Base-by-base conservation (phyloP, 768 basidiomycete species). In the Lenzites betulinus region DNA sequence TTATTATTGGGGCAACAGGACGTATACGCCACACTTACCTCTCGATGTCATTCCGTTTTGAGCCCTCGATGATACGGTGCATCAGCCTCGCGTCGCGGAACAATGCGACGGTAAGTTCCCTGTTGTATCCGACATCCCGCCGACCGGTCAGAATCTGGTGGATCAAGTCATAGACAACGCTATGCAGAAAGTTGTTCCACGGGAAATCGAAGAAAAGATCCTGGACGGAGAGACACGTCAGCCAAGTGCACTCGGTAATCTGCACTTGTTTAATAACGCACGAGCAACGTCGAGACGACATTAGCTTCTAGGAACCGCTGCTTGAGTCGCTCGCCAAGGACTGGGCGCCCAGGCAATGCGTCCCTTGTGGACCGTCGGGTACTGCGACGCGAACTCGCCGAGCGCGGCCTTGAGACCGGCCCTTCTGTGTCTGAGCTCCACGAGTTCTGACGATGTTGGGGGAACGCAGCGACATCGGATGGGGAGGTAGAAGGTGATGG, bases 121-220 rank as follows among this genome's bases (percentile, higher is more conserved):
- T 85, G 68, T 97, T 97, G 52, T 85, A 80, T 3, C 92, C 88
- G n/a, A 79, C 79, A 46, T 94, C 91, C 22, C 95, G 82, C 25
- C 87, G 84, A 15, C 94, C 95, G 1, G 92, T 95, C 56, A 99
- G 81, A 46, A 98, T 88, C 73, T 98, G 97, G 70, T 98, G 97
- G 1, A 98, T 80, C 59, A 97, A 78, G 71, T 99, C 97, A 70
- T 98, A 98, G 18, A 97, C 93, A 30, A 95, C 89, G 68, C 92
- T 94, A 71, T 99, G 97, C 30, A 98, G 76, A 73, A 98, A 98
- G 71, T 98, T 98, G 75, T 99, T 98, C 89, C 92, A 93, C 0
- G 95, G 95, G 68, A 89, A 97, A 61, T 90, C 88, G 71, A 98
- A 98, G 79, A 98, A 98, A 38, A 98, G 80, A 67, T 95, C 92